Evolutionary conservation across 148 eudicot genomes (phyloP).

Genomic region (Pouteria glomerata): DNA sequence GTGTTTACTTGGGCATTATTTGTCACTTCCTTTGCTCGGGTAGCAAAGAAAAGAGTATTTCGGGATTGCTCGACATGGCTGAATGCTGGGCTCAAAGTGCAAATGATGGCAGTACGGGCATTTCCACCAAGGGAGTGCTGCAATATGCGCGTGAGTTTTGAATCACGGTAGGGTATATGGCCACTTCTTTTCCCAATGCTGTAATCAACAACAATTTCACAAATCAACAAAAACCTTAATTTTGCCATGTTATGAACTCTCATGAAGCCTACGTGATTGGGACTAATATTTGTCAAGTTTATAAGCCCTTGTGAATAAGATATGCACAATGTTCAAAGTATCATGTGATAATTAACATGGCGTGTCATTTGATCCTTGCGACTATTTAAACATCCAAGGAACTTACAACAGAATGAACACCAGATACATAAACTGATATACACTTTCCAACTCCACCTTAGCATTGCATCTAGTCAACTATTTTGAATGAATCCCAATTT

Average conservation of each 20-base stretch:
- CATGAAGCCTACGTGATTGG: no score
- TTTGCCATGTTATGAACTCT: neutral
- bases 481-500: no score
- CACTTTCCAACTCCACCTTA: no score
- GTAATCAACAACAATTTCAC: conserved; percentile 21
- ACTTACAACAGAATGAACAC: no score
- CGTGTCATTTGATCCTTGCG: no score
- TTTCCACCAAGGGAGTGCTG: conserved; percentile 96
- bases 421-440: no score
- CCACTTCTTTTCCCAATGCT: conserved; percentile 82
- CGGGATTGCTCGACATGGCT: conserved; percentile 82
- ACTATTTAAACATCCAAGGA: no score
- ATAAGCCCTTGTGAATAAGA: no score
- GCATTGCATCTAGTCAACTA: no score
- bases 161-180: conserved; percentile 86
- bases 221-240: conserved; percentile 4
- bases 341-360: no score
- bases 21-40: conserved; percentile 91
- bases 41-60: conserved; percentile 78
- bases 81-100: conserved; percentile 91
- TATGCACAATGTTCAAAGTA: no score
- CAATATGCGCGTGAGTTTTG: conserved; percentile 88
- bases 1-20: conserved; percentile 93
- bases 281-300: no score
- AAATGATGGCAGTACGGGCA: conserved; percentile 93